Evolutionary conservation across 148 eudicot species (phyloP), one percentile per base, ranked within the genome.

Genomic region (Pharnaceum exiguum): DNA sequence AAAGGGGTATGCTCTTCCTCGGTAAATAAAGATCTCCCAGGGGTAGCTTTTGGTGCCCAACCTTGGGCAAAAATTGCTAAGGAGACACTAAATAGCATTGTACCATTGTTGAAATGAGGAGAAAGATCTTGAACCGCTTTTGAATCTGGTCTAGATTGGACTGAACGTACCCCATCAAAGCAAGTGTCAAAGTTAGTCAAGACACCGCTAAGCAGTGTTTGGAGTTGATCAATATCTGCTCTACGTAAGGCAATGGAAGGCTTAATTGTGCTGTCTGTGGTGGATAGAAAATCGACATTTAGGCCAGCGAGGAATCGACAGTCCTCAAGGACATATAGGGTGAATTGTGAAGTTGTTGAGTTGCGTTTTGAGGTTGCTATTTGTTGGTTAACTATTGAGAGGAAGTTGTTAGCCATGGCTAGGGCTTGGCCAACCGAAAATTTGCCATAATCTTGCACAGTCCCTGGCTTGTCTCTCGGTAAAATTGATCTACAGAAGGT

Each of bases 141-240:
- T 28, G 62, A 45, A 31, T 28, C 30, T 25, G 40, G 19, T n/a
- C n/a, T n/a, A n/a, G n/a, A n/a, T 3, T 18, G 30, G 12, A 23
- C 35, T 36, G 30, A 31, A 15, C 67, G 60, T n/a, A 74, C 57
- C 12, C 79, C 79, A 13, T 74, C 71, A 2, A 27, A 67, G 40
- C 82, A 78, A 23, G 82, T 78, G 29, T 70, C 29, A 18, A 66
- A 49, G 21, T 78, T 74, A 15, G 82, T 78, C 11, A 78, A 4
- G 19, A 63, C 36, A 18, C 70, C 79, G 29, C 82, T 78, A 26
- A 78, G 75, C 51, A 46, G 15, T 4, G 71, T 70, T n/a, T 61
- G 60, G 26, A 67, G 31, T 19, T 57, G 59, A 30, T 57, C 51
- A 0, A 47, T 65, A 36, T 50, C 48, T 1, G 28, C 18, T 8